Conservation (phyloP, 1,284 basidiomycete genomes). For the Flammula alnicola region DNA sequence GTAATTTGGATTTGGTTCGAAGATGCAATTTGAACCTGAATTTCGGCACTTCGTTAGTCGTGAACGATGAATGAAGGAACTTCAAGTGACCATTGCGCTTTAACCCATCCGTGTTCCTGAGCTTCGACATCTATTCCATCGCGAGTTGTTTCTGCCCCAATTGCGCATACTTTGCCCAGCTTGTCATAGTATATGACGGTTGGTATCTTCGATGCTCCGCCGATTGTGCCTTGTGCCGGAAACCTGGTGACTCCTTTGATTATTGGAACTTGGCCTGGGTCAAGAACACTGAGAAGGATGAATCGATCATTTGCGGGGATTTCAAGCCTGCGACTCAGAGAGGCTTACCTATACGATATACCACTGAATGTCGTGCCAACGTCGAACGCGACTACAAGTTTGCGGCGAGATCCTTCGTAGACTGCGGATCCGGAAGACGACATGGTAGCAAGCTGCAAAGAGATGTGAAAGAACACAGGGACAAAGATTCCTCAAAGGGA, state of each 20-base stretch:
- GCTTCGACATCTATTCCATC: conserved; percentile 31
- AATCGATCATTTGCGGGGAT: background rate
- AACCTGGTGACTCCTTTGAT: conserved; percentile 26
- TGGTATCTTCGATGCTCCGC: conserved; percentile 36
- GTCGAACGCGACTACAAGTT: conserved; percentile 54
- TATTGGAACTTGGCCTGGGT: conserved; percentile 22
- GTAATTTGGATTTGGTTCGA: conserved; percentile 10
- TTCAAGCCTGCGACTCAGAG: background rate
- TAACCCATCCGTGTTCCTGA: conserved; percentile 34
- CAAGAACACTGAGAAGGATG: conserved; percentile 19
- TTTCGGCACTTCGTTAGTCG: background rate
- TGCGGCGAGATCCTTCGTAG: conserved; percentile 39
- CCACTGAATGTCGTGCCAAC: conserved; percentile 59
- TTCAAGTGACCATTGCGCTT: conserved; percentile 34
- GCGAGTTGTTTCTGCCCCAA: conserved; percentile 36
- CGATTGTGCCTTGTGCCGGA: conserved; percentile 16
- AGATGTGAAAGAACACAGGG: background rate
- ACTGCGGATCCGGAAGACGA: conserved; percentile 11
- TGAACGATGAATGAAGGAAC: background rate
- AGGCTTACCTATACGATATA: conserved; percentile 42
- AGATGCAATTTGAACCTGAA: conserved; percentile 31
- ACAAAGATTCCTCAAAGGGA: too few relatives aligned
- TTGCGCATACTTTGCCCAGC: conserved; percentile 32
- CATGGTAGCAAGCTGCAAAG: background rate
- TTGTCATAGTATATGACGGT: conserved; percentile 40